Evolutionary conservation across 345 rosid genomes (phyloP).

Genomic region (Citrus sinensis): DVS_A1.0 CM039165.1:37704001-37704500

Average conservation of each 20-base stretch:
- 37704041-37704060: conserved; percentile 10
- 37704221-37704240: conserved; percentile 74
- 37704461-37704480: too few relatives aligned
- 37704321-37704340: conserved; percentile 55
- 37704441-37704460: too few relatives aligned
- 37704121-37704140: conserved; percentile 57
- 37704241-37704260: conserved; percentile 47
- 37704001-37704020: too few relatives aligned
- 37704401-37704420: too few relatives aligned
- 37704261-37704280: conserved; percentile 52
- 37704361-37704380: conserved; percentile 47
- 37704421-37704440: too few relatives aligned
- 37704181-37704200: conserved; percentile 56
- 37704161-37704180: conserved; percentile 47
- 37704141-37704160: conserved; percentile 62
- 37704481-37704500: too few relatives aligned
- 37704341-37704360: conserved; percentile 45
- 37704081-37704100: conserved; percentile 20
- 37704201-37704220: conserved; percentile 60
- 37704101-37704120: conserved; percentile 29
- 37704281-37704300: conserved; percentile 48
- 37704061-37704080: conserved; percentile 5
- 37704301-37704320: conserved; percentile 69
- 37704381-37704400: too few relatives aligned
- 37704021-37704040: conserved; percentile 17